Base-by-base conservation (phyloP, 441 rosid genomes). In the Erodium moschatum region DNA sequence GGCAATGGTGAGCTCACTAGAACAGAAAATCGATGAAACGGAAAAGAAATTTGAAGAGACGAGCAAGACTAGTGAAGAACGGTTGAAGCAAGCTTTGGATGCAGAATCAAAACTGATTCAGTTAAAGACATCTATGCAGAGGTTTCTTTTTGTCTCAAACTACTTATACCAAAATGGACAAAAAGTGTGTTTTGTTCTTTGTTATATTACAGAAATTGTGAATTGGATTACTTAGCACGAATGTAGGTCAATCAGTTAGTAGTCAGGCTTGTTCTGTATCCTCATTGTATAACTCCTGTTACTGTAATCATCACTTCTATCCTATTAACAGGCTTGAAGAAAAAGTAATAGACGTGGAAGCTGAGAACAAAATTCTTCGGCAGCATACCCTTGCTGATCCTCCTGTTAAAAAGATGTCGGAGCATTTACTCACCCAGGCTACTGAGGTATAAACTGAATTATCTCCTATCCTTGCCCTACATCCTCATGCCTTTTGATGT, bases 51-150 rank as follows among this genome's bases (percentile, higher is more conserved):
- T 79, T 78, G 89, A 87, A 77, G 93, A 92, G 82, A 80, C 90
- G 58, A 84, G 69, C 77, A 87, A 83, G 81, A 81, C 90, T 27
- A 79, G 99, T 74, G 99, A 90, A 79, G 96, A 89, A 80, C 74
- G 97, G 69, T 75, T 87, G 74, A 82, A 84, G 81, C 92, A 92
- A 77, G 90, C 81, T 65, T 46, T 75, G 78, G 93, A 87, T 5
- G 93, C 96, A 20, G 99, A 92, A 84, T 71, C 86, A 31, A 89
- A 86, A 82, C 81, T 92, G 72, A 86, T 85, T 69, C 95, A 91
- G 79, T 77, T 89, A 78, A 95, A 95, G 82, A 87, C 92, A 72
- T 42, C 75, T 19, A 85, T 87, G 94, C 99, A 87, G 75, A 87
- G 96, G 99, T 95, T 69, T 9, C 48, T 61, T 61, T 13, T 61